Percentiles rank a stretch among this genome's conserved stretches.
Conservation (phyloP, 805 yeast genomes). For the Candida palmyrensis region DNA sequence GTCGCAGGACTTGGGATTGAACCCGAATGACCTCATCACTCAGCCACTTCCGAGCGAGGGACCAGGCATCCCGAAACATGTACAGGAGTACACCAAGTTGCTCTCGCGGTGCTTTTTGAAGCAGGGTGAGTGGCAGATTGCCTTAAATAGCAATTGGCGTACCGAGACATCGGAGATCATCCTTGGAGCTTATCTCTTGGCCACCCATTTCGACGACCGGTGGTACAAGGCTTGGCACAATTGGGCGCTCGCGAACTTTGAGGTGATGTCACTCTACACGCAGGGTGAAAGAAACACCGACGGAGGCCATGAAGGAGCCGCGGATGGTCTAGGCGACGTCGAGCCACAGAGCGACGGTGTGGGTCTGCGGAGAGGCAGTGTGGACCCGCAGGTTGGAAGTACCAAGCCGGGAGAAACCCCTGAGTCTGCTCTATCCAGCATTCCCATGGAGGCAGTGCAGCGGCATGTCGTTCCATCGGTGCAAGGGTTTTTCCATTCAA, state of each 20-base stretch:
- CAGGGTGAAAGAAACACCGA: conserved; percentile 16
- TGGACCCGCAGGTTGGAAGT: conserved; percentile 5
- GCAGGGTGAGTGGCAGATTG: conserved; percentile 98
- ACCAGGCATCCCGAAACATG: conserved; percentile 69
- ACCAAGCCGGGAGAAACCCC: too few species aligned
- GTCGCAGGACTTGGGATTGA: conserved; percentile 82
- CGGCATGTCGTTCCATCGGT: conserved; percentile 95
- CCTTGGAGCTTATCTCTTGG: conserved; percentile 84
- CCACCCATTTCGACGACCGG: conserved; percentile 86
- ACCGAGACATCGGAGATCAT: conserved; percentile 73
- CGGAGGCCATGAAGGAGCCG: conserved; percentile 11
- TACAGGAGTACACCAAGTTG: conserved; percentile 75
- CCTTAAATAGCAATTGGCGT: conserved; percentile 75
- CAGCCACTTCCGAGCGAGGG: conserved; percentile 75
- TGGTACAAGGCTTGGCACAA: conserved; percentile 99
- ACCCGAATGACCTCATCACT: conserved; percentile 80
- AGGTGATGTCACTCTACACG: conserved; percentile 69
- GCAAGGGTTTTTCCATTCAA: conserved; percentile 92
- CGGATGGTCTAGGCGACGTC: conserved; percentile 14
- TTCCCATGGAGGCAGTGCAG: conserved; percentile 56
- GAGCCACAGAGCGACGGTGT: conserved; percentile 23
- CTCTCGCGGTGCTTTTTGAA: conserved; percentile 92
- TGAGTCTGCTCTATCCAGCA: conserved; percentile 13
- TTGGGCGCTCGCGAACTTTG: conserved; percentile 98
- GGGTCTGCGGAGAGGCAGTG: conserved; percentile 5